These are phyloP conservation scores for Fusarium tuaranense DNA, from an alignment of 2,329 filamentous ascomycete genomes.

Conservation along the genomic window DNA sequence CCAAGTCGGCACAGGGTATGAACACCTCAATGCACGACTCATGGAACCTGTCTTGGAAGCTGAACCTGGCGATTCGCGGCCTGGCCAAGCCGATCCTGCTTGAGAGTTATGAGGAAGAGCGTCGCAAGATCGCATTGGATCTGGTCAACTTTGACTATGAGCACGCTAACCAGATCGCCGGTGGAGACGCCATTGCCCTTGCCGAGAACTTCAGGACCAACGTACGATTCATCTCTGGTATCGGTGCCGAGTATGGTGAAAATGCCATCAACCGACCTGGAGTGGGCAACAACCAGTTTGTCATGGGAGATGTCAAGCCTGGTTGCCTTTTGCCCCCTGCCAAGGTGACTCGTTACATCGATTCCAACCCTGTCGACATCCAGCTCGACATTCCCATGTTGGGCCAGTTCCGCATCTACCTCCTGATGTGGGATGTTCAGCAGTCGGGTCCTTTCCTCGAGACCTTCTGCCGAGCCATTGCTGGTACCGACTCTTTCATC, in stretches of 20 bases:
- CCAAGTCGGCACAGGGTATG: conserved; percentile 77
- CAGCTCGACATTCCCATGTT: conserved; percentile 83
- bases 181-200: conserved; percentile 71
- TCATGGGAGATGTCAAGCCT: conserved; percentile 63
- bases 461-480: conserved; percentile 67
- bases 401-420: conserved; percentile 81
- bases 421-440: conserved; percentile 74
- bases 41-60: conserved; percentile 69
- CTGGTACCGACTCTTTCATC: conserved; percentile 64
- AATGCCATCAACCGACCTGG: conserved; percentile 62
- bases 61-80: conserved; percentile 65
- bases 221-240: conserved; percentile 78
- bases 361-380: conserved; percentile 82
- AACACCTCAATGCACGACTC: conserved; percentile 73
- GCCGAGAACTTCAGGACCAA: conserved; percentile 78
- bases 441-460: conserved; percentile 68
- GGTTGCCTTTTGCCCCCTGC: conserved; percentile 73
- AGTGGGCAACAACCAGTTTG: conserved; percentile 51
- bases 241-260: conserved; percentile 71
- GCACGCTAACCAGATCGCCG: conserved; percentile 68
- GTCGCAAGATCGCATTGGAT: conserved; percentile 70
- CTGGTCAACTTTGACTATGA: conserved; percentile 70
- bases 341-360: conserved; percentile 79
- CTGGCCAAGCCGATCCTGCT: conserved; percentile 67
- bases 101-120: conserved; percentile 71